Evolutionary conservation across 768 basidiomycete species (phyloP), one percentile per base, ranked within the genome.

Genomic region (Panus rudis): DNA sequence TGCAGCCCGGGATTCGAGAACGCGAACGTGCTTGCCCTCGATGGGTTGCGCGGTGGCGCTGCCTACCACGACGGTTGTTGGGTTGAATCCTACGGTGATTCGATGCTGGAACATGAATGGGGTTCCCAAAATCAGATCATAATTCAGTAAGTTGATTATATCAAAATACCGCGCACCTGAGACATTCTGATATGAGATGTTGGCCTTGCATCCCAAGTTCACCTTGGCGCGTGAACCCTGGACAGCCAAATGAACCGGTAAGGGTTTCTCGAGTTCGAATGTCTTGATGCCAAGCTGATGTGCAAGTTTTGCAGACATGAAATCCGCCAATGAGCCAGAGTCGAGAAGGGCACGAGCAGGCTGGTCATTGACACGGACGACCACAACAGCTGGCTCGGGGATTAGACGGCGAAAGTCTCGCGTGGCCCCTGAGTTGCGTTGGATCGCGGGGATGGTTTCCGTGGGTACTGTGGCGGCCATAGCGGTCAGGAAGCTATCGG

Each of bases 211-310:
- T 0, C 53, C 37, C 19, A 24, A 55, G 39, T 65, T 71, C 0
- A 74, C 54, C 39, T 64, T 63, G 0, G 67, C 60, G 0, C 61
- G 37, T 0, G 71, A 73, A 0, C 70, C 73, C 23, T 67, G 62
- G 0, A 68, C 64, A 0, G 70, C 71, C 0, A 76, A 50, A 14
- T 69, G 65, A 0, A 72, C 35, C 0, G 57, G 42, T 2, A 73
- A 17, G 2, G 64, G 70, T 21, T 58, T 56, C 0, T 39, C 56
- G 1, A 72, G 48, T 10, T 51, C 46, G 0, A 48, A 43, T 1
- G 41, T 44, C 22, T 52, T 42, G 0, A 67, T 26, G 2, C 57
- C 54, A 4, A 72, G 43, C 45, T 73, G 71, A 38, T 68, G 63
- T 0, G 61, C 64, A 0, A 71, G 19, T 1, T 52, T 61, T 0